These are phyloP conservation scores for Mucor indicus DNA, from an alignment of 371 early-diverging fungal genomes.

Conservation along the genomic window DNA sequence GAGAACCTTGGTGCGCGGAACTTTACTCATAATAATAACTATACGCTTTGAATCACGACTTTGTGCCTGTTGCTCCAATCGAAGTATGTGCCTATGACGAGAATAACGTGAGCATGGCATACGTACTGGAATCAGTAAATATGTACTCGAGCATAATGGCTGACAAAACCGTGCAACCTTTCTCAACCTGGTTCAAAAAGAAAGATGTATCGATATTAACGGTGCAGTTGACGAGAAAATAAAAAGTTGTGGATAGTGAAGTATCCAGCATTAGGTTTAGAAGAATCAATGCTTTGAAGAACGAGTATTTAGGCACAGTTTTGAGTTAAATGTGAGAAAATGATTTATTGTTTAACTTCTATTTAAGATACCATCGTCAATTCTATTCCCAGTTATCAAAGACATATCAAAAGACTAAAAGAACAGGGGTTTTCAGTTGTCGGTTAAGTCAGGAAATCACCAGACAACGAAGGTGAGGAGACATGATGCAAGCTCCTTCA, in stretches of 20 bases:
- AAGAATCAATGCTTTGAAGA: constrained; percentile 1
- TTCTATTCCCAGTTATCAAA: not conserved
- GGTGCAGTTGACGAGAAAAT: not conserved
- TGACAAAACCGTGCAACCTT: not conserved
- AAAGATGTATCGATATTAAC: not conserved
- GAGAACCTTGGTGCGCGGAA: too few species aligned
- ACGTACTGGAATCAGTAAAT: not conserved
- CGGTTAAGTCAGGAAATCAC: not conserved
- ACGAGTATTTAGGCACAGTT: not conserved
- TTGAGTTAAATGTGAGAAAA: not conserved
- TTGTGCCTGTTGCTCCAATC: not conserved
- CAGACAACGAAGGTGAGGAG: not conserved
- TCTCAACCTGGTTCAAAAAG: constrained; percentile 2
- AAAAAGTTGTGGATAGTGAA: not conserved
- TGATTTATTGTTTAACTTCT: constrained; percentile 1
- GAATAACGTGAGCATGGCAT: not conserved
- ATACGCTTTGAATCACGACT: too few species aligned
- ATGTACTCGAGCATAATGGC: not conserved
- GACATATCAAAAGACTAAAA: not conserved
- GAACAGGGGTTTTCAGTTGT: not conserved
- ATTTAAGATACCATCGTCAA: not conserved
- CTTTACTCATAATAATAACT: too few species aligned
- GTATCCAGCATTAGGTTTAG: not conserved
- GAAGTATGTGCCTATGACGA: not conserved
- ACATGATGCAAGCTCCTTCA: not conserved